Evolutionary conservation across 2,329 filamentous ascomycete genomes (phyloP), one percentile per base, ranked within the genome.

Genomic region (Trichoderma sp.): DNA sequence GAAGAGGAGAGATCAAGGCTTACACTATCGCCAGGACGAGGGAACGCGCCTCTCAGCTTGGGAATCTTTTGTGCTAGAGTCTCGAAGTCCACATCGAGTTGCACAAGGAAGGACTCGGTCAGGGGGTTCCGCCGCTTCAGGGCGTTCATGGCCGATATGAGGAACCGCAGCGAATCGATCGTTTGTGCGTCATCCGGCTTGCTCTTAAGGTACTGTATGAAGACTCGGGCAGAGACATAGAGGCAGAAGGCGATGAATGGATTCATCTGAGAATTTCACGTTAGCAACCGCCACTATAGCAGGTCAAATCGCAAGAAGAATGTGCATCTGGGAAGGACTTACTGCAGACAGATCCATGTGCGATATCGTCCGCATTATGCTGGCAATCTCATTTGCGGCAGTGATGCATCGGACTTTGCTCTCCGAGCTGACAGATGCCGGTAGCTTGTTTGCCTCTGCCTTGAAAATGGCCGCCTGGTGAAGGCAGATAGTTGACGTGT

Each of bases 401-500:
- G 93, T 93, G 66, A 98, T 92, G 72, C 95, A 98, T 67, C 95
- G 86, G 15, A 95, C 87, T 76, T 97, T 97, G 76, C 93, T 97
- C 74, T 98, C 94, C 1, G 90, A 88, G 68, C 91, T 89, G 54
- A 97, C 89, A 19, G 90, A 88, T 1, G 85, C 80, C 0, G 92
- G 88, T 67, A 97, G 80, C 61, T 88, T 86, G 76, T 97, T 90
- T 78, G 93, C 95, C 72, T 98, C 94, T 0, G 93, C 93, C 75
- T 97, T 98, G 83, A 94, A 97, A 21, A 99, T 98, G 28, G 95
- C 95, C 2, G 94, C 95, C 78, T 99, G 95, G 73, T 99, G 95
- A n/a, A 99, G 81, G 75, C 94, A 98, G 62, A 99, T 98, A 1
- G 92, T 93, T 1, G 93, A 96, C 0, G 95, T 97, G 75, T 98